These are phyloP conservation scores for Pisolithus orientalis DNA, from an alignment of 768 basidiomycete species.

Conservation along the genomic window DNA sequence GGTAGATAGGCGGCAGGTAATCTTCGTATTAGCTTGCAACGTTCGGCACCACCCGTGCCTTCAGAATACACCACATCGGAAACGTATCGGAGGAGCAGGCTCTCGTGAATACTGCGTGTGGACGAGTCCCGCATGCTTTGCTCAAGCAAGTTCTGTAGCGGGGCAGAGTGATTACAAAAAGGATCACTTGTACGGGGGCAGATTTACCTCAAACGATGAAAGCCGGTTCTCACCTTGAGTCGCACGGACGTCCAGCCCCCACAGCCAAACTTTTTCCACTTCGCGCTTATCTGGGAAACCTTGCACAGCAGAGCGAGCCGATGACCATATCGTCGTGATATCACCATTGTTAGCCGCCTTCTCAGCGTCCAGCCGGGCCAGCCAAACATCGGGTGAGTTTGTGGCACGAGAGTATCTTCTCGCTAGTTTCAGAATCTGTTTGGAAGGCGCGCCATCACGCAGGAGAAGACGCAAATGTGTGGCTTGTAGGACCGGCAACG, in stretches of 20 bases:
- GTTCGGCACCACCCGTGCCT: constrained; percentile 10
- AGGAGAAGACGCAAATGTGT: constrained; percentile 33
- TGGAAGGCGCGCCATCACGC: constrained; percentile 16
- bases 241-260: constrained; percentile 37
- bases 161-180: constrained; percentile 1
- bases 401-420: constrained; percentile 41
- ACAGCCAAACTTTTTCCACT: constrained; percentile 43
- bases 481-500: constrained; percentile 27
- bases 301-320: constrained; percentile 36
- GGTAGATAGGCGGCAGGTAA: constrained; percentile 38
- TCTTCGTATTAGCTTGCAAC: constrained; percentile 30
- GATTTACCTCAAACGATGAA: constrained; percentile 30
- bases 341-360: constrained; percentile 18
- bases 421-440: constrained; percentile 34
- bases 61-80: constrained; percentile 24
- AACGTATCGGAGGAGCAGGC: constrained; percentile 41
- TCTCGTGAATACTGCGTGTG: constrained; percentile 38
- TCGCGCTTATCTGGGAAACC: constrained; percentile 17
- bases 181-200: background rate
- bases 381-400: constrained; percentile 43
- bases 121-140: constrained; percentile 41
- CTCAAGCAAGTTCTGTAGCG: constrained; percentile 35
- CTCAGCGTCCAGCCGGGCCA: constrained; percentile 45
- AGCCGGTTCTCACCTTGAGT: constrained; percentile 12
- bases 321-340: constrained; percentile 33